These are phyloP conservation scores for Fusarium proliferatum DNA, from an alignment of 2,329 filamentous ascomycete genomes.

Conservation along the genomic window DNA sequence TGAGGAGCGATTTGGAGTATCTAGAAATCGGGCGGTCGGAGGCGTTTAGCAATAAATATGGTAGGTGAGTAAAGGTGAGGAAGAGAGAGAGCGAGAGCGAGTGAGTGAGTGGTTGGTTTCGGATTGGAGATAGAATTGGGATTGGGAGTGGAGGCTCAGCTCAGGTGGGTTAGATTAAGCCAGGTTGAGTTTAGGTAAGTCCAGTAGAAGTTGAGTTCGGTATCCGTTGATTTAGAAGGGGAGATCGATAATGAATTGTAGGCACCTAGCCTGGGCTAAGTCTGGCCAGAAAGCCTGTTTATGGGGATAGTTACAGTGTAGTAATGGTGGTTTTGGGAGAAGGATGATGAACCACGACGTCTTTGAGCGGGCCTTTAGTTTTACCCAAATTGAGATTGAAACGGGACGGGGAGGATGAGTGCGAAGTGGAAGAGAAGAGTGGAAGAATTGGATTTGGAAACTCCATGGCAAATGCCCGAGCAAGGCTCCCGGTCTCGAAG, in stretches of 20 bases:
- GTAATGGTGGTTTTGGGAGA: constrained; percentile 19
- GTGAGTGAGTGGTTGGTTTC: constrained; percentile 12
- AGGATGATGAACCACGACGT: neutral
- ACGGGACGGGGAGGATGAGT: neutral
- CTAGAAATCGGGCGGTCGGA: constrained; percentile 20
- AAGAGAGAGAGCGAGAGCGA: constrained; percentile 2
- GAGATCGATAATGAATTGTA: constrained; percentile 23
- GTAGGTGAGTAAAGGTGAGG: constrained; percentile 5
- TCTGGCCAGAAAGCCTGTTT: constrained; percentile 41
- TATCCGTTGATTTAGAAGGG: constrained; percentile 7
- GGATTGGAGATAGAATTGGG: constrained; percentile 33
- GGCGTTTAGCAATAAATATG: constrained; percentile 23
- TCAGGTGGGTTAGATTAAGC: constrained; percentile 8
- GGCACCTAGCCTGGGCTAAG: constrained; percentile 12
- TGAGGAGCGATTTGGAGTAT: constrained; percentile 9
- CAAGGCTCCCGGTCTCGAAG: constrained; percentile 16
- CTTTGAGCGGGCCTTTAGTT: constrained; percentile 36
- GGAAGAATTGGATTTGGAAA: constrained; percentile 9
- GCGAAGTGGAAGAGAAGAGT: neutral
- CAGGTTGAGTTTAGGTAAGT: constrained; percentile 4
- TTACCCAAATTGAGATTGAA: constrained; percentile 35
- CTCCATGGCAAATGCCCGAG: constrained; percentile 8
- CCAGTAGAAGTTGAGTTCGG: neutral
- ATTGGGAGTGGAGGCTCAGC: constrained; percentile 30
- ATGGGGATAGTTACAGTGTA: constrained; percentile 7